These are phyloP conservation scores for Saprolegnia parasitica DNA, from an alignment of 352 stramenopile species.

Conservation along the genomic window DNA sequence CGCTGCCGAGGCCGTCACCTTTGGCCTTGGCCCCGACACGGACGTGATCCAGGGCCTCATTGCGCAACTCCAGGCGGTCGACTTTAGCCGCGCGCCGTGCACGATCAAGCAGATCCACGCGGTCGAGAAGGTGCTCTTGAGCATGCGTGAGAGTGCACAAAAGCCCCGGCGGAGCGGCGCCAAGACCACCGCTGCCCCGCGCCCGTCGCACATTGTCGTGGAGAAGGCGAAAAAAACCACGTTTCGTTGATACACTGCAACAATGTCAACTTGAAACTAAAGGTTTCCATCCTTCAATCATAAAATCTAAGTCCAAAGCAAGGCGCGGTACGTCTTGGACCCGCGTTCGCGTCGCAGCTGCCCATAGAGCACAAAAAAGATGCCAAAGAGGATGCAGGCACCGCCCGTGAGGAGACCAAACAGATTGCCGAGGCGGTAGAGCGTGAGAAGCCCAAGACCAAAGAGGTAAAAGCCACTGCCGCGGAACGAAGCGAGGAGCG, in stretches of 20 bases:
- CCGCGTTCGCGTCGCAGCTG: background rate
- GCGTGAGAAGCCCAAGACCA: background rate
- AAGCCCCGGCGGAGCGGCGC: background rate
- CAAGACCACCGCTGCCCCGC: background rate
- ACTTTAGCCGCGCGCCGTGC: background rate
- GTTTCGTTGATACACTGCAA: background rate
- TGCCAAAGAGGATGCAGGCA: background rate
- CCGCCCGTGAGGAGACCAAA: slow-evolving; percentile 2
- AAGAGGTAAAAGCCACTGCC: slow-evolving; percentile 14
- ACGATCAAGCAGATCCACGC: slow-evolving; percentile 19
- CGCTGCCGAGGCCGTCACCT: slow-evolving; percentile 5
- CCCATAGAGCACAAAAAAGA: slow-evolving; percentile 5
- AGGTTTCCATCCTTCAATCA: background rate
- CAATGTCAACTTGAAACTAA: background rate
- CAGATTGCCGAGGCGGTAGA: slow-evolving; percentile 3
- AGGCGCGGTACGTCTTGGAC: background rate
- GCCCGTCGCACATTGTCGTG: background rate
- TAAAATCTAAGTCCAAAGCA: background rate
- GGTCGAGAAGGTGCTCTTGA: slow-evolving; percentile 13
- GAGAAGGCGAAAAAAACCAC: background rate
- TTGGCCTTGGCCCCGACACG: background rate
- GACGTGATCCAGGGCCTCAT: slow-evolving; percentile 1
- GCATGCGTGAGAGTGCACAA: background rate
- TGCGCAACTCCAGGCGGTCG: background rate
- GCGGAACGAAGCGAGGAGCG: slow-evolving; percentile 6